A percentile compares a stretch with the other conserved stretches of the same genome.
Evolutionary conservation across 441 rosid species (phyloP).

Genomic region (Manihot esculenta): DNA sequence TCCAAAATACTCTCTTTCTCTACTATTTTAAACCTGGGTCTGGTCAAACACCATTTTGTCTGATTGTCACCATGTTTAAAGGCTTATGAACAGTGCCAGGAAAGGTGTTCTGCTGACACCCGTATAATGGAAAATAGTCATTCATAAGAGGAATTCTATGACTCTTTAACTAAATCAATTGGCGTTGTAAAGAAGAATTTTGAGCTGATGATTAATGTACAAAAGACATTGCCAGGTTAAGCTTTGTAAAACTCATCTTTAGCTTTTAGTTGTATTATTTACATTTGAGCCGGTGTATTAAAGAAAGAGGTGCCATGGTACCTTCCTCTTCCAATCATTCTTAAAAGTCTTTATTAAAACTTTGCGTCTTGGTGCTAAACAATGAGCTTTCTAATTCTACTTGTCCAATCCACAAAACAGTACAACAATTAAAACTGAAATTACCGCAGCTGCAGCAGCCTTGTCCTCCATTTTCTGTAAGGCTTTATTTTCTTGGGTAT

Average conservation of each 20-base stretch:
- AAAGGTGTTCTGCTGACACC: neutral
- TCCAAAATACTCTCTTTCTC: neutral
- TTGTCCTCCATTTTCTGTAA: constrained; percentile 69
- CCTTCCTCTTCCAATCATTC: neutral
- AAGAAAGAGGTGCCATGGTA: neutral
- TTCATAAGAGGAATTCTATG: neutral
- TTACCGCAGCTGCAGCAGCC: constrained; percentile 58
- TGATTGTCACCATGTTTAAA: neutral
- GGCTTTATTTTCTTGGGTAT: constrained; percentile 57
- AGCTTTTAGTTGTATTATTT: neutral
- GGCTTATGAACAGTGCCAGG: neutral
- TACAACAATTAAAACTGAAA: constrained; percentile 6
- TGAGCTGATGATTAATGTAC: too few relatives aligned
- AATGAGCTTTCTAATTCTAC: neutral
- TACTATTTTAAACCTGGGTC: neutral
- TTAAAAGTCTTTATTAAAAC: neutral
- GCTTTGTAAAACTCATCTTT: neutral
- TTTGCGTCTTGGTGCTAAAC: neutral
- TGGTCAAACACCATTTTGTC: neutral
- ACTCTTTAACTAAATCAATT: neutral
- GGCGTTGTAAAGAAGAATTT: neutral
- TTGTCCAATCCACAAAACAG: constrained; percentile 6
- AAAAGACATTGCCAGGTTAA: neutral
- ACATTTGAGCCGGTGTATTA: neutral
- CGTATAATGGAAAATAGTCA: neutral